A percentile compares a stretch with the other conserved stretches of the same genome.
These are phyloP conservation scores for Rhizophlyctis rosea DNA, from an alignment of 192 early-diverging fungal species.

Conservation along the genomic window DNA sequence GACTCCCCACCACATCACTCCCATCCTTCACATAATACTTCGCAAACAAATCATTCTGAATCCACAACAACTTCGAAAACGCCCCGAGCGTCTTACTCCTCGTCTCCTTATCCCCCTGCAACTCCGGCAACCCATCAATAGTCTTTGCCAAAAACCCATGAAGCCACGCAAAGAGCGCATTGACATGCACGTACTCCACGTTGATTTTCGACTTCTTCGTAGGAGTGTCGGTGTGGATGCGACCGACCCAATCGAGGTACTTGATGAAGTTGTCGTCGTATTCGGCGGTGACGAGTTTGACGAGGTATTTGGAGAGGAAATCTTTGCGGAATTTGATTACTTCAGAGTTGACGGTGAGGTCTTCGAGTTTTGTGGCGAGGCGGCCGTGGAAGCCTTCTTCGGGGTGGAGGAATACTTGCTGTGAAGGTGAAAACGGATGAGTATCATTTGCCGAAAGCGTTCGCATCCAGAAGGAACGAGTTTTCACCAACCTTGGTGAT, in stretches of 20 bases:
- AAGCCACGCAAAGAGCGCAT: slow-evolving; percentile 67
- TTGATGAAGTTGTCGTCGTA: slow-evolving; percentile 51
- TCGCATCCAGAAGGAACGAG: too few species aligned
- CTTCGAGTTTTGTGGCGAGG: slow-evolving; percentile 30
- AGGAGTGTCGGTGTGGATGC: slow-evolving; percentile 71
- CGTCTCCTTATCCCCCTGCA: slow-evolving; percentile 15
- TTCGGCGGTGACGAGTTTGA: slow-evolving; percentile 58
- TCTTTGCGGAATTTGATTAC: slow-evolving; percentile 80
- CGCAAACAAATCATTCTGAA: slow-evolving; percentile 80
- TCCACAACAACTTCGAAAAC: slow-evolving; percentile 79
- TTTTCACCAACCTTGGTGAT: slow-evolving; percentile 70
- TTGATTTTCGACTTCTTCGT: slow-evolving; percentile 73
- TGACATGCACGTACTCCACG: slow-evolving; percentile 79
- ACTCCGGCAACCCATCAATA: slow-evolving; percentile 42
- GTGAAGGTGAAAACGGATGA: too few species aligned
- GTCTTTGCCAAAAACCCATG: slow-evolving; percentile 45
- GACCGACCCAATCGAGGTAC: slow-evolving; percentile 77
- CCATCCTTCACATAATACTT: slow-evolving; percentile 70
- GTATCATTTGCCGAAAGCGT: too few species aligned
- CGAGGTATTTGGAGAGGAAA: slow-evolving; percentile 63
- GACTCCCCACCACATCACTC: slow-evolving; percentile 9
- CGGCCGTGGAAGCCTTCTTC: slow-evolving; percentile 60
- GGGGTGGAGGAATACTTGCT: slow-evolving; percentile 60
- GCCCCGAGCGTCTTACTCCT: slow-evolving; percentile 43
- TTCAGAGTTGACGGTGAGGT: slow-evolving; percentile 58